Conservation (phyloP, 179 eudicot genomes). For the Monotropa hypopitys region DNA sequence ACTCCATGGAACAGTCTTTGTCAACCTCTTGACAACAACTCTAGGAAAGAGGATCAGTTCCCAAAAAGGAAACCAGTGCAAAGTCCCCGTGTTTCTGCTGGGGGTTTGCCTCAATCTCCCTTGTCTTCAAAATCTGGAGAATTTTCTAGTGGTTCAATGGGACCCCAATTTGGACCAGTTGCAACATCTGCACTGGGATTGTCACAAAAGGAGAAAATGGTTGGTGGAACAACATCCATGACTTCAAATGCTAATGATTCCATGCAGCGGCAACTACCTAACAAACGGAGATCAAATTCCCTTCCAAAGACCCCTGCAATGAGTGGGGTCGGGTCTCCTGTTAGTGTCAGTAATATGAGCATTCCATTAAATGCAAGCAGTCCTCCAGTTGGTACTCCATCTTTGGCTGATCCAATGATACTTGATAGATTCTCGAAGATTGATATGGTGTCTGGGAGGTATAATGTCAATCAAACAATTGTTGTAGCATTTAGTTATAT, state of each 20-base stretch:
- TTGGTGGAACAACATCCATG: conserved; percentile 50
- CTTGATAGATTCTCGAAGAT: conserved; percentile 70
- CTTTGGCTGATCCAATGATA: conserved; percentile 41
- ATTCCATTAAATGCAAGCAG: conserved; percentile 65
- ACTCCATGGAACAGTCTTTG: conserved; percentile 46
- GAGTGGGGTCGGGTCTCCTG: conserved; percentile 85
- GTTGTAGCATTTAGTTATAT: background rate
- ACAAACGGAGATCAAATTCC: conserved; percentile 70
- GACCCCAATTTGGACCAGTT: conserved; percentile 56
- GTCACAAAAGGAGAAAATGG: conserved; percentile 66
- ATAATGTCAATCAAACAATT: conserved; percentile 13
- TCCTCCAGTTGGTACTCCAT: conserved; percentile 58
- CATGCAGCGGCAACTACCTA: conserved; percentile 50
- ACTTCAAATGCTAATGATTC: conserved; percentile 66
- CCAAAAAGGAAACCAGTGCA: conserved; percentile 59
- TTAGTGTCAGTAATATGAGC: conserved; percentile 63
- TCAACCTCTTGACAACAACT: conserved; percentile 50
- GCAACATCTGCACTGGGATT: conserved; percentile 46
- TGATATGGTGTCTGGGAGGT: conserved; percentile 63
- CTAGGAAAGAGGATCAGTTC: conserved; percentile 58
- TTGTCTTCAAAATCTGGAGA: conserved; percentile 67
- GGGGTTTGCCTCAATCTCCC: conserved; percentile 66
- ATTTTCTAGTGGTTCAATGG: conserved; percentile 66
- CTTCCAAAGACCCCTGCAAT: conserved; percentile 61
- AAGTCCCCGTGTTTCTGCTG: conserved; percentile 76